phyloP scores from a whole-genome alignment of 2,329 filamentous ascomycete genomes.

The Trichoderma koningii region DNA sequence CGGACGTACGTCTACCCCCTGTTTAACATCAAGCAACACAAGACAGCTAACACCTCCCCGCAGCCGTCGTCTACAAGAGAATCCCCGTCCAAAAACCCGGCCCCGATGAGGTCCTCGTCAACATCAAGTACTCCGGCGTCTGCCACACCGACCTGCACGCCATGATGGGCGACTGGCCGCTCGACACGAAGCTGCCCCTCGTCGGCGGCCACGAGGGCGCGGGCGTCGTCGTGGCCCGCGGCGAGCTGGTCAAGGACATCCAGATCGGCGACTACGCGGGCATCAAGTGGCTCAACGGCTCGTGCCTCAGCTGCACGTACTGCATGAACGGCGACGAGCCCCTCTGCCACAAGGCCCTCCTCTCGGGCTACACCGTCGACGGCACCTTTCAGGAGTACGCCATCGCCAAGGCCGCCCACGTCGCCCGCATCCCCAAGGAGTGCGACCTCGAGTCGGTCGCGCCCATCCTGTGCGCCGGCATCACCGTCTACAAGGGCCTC shows the following conservation, averaged over 20 bases:
- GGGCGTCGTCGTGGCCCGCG: constrained; percentile 78
- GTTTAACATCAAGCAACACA: not conserved
- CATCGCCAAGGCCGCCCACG: constrained; percentile 82
- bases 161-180: constrained; percentile 86
- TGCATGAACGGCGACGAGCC: constrained; percentile 81
- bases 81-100: constrained; percentile 81
- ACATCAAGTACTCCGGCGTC: constrained; percentile 87
- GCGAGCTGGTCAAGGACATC: constrained; percentile 74
- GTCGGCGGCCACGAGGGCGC: constrained; percentile 82
- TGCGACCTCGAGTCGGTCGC: constrained; percentile 74
- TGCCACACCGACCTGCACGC: constrained; percentile 85
- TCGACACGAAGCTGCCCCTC: constrained; percentile 78
- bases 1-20: constrained; percentile 54
- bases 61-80: constrained; percentile 71
- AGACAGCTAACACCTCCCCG: constrained; percentile 5
- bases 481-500: constrained; percentile 89
- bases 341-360: constrained; percentile 71
- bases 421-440: constrained; percentile 78
- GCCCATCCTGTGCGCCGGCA: constrained; percentile 80
- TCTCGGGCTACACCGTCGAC: constrained; percentile 92
- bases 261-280: constrained; percentile 83
- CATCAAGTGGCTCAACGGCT: constrained; percentile 91
- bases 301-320: constrained; percentile 80
- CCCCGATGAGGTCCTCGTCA: constrained; percentile 87
- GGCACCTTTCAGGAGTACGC: constrained; percentile 92